Base-by-base conservation (phyloP, 352 stramenopile genomes). In the Phytophthora citrophthora region DNA sequence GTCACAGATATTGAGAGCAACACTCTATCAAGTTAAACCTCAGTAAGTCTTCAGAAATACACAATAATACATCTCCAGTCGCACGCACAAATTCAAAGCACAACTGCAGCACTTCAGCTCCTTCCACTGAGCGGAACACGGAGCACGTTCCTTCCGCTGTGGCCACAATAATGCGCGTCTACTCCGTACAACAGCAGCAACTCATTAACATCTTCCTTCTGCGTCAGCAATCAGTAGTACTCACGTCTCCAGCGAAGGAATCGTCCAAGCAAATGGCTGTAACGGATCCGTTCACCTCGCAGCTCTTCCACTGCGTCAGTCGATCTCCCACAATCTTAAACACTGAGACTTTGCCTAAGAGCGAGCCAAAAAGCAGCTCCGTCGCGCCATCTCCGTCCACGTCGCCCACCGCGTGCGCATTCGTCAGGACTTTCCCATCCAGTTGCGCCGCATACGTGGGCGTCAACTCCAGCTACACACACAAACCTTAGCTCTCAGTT, bases 121-220 rank as follows among this genome's bases (percentile, higher is more conserved):
- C 76, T 16, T 87, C 77, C 2, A 78, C 76, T 11, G 67, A 73
- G 38, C 82, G 78, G 41, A 93, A 89, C 7, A 93, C 76, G 34
- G 68, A 86, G 63, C 86, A 93, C 29, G 54, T 65, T 9, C 84
- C 84, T 60, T 93, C 86, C 2, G 83, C 78, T 11, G 84, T 95
- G 40, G 82, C 73, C n/a, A 91, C 86, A 57, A 95, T 83, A 31
- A 94, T 68, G 1, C 79, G 79, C 32, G 72, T 76, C 82, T 91
- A 31, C 23, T 32, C 15, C 20, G 27, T 15, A 8, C 31, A 52
- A 62, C 31, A 63, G 6, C 4, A 62, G 24, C 23, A 23, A 20
- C 26, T 32, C 26, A 9, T 8, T 29, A 16, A 16, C 16, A 57
- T 26, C 20, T 24, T 26, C 11, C 26, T 45, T 16, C n/a, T 31